phyloP scores from a whole-genome alignment of 345 rosid species.

The Rhodamnia rubescens region DNA sequence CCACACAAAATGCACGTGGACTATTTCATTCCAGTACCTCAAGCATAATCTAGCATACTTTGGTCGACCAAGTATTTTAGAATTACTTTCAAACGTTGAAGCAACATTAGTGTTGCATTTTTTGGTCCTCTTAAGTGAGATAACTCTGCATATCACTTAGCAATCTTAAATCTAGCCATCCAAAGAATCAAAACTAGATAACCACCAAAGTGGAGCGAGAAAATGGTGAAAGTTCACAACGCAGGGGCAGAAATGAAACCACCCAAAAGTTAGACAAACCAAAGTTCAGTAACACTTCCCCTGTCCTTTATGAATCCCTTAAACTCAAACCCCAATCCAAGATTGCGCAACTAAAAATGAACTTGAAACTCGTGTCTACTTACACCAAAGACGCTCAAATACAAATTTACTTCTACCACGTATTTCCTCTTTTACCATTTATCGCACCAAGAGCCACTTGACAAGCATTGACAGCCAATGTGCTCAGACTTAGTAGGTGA shows the following conservation, averaged over 20 bases:
- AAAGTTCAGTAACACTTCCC: background rate
- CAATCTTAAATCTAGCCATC: background rate
- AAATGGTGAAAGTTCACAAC: background rate
- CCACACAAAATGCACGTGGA: background rate
- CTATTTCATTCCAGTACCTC: background rate
- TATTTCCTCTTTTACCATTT: background rate
- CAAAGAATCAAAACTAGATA: background rate
- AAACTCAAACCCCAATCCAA: background rate
- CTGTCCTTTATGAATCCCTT: background rate
- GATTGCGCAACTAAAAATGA: background rate
- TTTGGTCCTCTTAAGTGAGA: background rate
- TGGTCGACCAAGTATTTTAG: background rate
- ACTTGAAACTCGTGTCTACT: background rate
- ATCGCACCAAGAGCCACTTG: background rate
- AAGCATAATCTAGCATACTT: background rate
- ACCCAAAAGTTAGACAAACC: background rate
- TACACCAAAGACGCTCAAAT: background rate
- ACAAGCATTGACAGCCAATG: background rate
- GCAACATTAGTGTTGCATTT: background rate
- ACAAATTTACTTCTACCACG: background rate
- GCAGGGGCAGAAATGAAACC: background rate
- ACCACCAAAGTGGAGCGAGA: background rate
- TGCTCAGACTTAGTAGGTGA: background rate
- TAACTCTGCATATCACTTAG: background rate
- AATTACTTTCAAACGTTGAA: background rate